Evolutionary conservation across 495 filamentous ascomycete species (phyloP).

Genomic region (Saxophila tyrrhenica): DNA sequence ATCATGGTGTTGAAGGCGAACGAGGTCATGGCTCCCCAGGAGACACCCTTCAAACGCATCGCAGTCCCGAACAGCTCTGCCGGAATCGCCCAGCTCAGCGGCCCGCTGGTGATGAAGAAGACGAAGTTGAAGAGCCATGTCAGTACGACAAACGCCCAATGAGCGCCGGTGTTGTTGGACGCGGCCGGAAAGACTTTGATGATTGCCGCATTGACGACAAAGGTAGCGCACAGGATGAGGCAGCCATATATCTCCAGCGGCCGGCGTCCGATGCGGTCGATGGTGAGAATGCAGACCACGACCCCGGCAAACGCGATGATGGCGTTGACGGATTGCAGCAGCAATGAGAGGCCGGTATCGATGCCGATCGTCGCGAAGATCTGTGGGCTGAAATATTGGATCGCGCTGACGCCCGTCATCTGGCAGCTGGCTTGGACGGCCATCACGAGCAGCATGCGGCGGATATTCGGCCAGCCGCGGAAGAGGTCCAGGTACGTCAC

Average conservation of each 20-base stretch:
- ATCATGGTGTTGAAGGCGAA: constrained; percentile 29
- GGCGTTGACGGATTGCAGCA: constrained; percentile 32
- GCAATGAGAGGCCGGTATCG: constrained; percentile 36
- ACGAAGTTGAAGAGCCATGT: constrained; percentile 23
- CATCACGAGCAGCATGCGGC: constrained; percentile 23
- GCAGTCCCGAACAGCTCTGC: constrained; percentile 24
- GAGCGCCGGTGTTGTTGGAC: constrained; percentile 11
- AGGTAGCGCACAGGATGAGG: constrained; percentile 14
- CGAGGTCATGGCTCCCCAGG: constrained; percentile 19
- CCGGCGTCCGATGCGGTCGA: constrained; percentile 19
- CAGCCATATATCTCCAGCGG: constrained; percentile 18
- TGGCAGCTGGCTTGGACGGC: constrained; percentile 29
- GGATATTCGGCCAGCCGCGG: constrained; percentile 18
- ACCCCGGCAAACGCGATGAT: constrained; percentile 19
- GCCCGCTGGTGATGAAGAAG: constrained; percentile 20
- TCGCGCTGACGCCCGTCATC: constrained; percentile 25
- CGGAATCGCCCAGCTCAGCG: constrained; percentile 23
- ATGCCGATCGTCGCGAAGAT: constrained; percentile 59
- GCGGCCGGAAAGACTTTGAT: constrained; percentile 18
- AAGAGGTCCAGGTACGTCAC: constrained; percentile 22
- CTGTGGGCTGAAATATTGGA: constrained; percentile 53
- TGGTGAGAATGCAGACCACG: constrained; percentile 12
- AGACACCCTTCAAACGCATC: constrained; percentile 21
- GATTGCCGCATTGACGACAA: constrained; percentile 18
- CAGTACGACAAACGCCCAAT: constrained; percentile 24